Evolutionary conservation across 2,329 filamentous ascomycete species (phyloP).

Genomic region (Cercospora janseana): DNA sequence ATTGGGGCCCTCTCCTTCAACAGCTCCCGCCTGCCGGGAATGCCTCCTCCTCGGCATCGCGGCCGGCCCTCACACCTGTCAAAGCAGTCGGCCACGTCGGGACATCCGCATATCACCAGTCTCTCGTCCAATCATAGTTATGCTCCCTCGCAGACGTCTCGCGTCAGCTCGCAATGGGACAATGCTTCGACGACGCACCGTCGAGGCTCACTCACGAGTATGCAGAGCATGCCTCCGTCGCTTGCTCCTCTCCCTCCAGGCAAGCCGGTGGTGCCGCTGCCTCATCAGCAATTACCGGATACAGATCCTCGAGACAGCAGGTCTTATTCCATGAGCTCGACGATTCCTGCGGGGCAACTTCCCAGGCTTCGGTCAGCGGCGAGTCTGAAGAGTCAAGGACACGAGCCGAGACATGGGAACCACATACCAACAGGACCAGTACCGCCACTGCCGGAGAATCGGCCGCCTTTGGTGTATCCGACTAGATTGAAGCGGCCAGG

Average conservation of each 20-base stretch:
- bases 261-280: constrained; percentile 26
- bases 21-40: constrained; percentile 40
- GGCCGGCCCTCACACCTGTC: constrained; percentile 39
- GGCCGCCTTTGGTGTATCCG: constrained; percentile 45
- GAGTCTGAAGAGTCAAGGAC: constrained; percentile 46
- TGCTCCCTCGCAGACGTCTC: constrained; percentile 44
- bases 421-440: constrained; percentile 35
- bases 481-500: constrained; percentile 44
- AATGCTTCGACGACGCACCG: constrained; percentile 41
- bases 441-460: constrained; percentile 37
- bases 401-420: constrained; percentile 31
- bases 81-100: constrained; percentile 38
- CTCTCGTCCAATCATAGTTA: constrained; percentile 35
- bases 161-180: constrained; percentile 42
- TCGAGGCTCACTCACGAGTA: constrained; percentile 43
- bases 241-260: constrained; percentile 31
- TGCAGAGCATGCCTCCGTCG: constrained; percentile 45
- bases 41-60: constrained; percentile 39
- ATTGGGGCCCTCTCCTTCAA: constrained; percentile 43
- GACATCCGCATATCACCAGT: constrained; percentile 27
- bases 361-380: constrained; percentile 46
- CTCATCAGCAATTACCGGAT: constrained; percentile 27
- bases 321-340: constrained; percentile 45
- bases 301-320: constrained; percentile 39
- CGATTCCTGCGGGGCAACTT: constrained; percentile 39